phyloP scores from a whole-genome alignment of 1,284 basidiomycete genomes.

The Heterobasidion occidentale region DNA sequence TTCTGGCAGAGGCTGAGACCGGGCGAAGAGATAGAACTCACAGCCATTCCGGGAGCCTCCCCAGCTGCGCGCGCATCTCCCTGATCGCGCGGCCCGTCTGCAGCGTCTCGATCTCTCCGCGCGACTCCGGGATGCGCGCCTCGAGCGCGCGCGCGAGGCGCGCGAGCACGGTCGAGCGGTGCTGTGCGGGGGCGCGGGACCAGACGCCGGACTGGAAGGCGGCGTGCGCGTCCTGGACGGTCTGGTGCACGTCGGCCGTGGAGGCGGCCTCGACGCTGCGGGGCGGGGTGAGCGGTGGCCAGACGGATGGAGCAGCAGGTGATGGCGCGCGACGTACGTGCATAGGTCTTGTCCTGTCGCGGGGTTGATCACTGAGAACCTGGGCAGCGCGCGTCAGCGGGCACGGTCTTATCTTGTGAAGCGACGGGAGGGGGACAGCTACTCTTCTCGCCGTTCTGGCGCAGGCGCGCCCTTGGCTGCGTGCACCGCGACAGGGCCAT shows the following conservation, averaged over 20 bases:
- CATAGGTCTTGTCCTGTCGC: constrained; percentile 55
- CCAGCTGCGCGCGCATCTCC: constrained; percentile 73
- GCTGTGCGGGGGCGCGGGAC: constrained; percentile 49
- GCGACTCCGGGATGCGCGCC: constrained; percentile 50
- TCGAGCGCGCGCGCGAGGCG: constrained; percentile 57
- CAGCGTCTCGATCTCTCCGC: constrained; percentile 55
- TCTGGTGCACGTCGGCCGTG: constrained; percentile 37
- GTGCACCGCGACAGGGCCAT: constrained; percentile 10
- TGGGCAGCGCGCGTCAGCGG: constrained; percentile 14
- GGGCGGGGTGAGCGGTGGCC: background rate
- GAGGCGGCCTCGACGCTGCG: constrained; percentile 33
- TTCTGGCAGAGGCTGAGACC: background rate
- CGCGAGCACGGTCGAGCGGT: constrained; percentile 59
- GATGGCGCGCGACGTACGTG: constrained; percentile 34
- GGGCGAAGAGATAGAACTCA: constrained; percentile 27
- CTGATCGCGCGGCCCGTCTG: constrained; percentile 73
- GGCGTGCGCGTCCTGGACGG: constrained; percentile 48
- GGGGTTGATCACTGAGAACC: constrained; percentile 54
- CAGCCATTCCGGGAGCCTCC: constrained; percentile 76
- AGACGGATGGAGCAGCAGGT: background rate
- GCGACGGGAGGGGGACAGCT: background rate
- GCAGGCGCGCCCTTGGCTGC: background rate
- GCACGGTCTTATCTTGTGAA: background rate
- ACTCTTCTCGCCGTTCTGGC: constrained; percentile 9
- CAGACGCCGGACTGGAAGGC: constrained; percentile 60